Conservation (phyloP, 257 asterid species). For the Forsythia viridissima region DNA sequence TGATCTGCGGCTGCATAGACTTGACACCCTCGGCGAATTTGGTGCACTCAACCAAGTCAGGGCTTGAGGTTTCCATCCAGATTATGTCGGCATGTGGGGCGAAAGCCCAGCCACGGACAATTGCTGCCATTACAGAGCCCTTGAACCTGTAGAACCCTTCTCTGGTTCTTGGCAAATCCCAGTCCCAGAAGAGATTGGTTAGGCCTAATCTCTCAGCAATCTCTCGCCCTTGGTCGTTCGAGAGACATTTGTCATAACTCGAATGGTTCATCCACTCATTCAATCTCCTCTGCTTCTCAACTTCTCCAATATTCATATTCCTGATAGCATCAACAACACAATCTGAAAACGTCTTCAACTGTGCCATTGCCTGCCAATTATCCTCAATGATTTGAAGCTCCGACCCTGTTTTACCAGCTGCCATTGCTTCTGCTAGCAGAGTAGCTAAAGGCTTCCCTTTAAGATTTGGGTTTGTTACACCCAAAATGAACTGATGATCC, state of each 20-base stretch:
- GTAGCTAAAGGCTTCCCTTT: constrained; percentile 72
- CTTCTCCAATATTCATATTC: constrained; percentile 46
- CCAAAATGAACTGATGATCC: constrained; percentile 89
- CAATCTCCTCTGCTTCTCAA: constrained; percentile 71
- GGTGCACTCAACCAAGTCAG: constrained; percentile 84
- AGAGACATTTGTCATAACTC: constrained; percentile 61
- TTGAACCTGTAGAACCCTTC: constrained; percentile 87
- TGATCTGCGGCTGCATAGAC: constrained; percentile 61
- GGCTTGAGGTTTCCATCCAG: constrained; percentile 97
- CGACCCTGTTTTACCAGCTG: constrained; percentile 73
- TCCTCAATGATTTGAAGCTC: constrained; percentile 88
- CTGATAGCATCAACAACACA: constrained; percentile 74
- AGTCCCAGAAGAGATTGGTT: constrained; percentile 70
- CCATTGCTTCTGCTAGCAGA: constrained; percentile 70
- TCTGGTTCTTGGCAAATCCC: constrained; percentile 93
- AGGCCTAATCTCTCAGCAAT: constrained; percentile 66
- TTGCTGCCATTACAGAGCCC: constrained; percentile 82
- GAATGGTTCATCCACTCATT: constrained; percentile 75
- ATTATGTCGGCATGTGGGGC: constrained; percentile 70
- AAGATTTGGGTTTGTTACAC: constrained; percentile 69
- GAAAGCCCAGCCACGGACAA: constrained; percentile 89
- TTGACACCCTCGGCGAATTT: constrained; percentile 78
- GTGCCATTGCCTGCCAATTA: constrained; percentile 73
- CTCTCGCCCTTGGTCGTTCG: constrained; percentile 70
- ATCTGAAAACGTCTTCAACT: constrained; percentile 73